Percentiles rank a stretch among this genome's conserved stretches.
phyloP scores from a whole-genome alignment of 208 protist species.

The Paratrypanosoma confusum region DNA sequence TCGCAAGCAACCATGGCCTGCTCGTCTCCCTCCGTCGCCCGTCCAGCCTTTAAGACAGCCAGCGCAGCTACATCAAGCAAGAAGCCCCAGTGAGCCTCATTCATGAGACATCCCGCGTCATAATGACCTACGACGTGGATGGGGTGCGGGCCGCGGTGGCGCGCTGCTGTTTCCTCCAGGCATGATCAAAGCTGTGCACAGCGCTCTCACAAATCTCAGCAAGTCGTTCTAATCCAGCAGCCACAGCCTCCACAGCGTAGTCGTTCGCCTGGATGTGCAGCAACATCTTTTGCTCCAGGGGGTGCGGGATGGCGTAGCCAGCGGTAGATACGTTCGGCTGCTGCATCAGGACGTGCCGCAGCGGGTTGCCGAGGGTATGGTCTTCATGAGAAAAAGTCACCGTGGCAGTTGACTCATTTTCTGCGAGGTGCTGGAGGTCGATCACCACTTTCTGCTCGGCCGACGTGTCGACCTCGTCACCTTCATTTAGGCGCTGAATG shows the following conservation, averaged over 20 bases:
- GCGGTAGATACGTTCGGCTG: constrained; percentile 77
- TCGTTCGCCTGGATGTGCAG: constrained; percentile 82
- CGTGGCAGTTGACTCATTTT: constrained; percentile 61
- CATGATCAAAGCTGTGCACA: constrained; percentile 56
- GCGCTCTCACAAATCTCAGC: constrained; percentile 74
- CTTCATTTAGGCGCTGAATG: constrained; percentile 78
- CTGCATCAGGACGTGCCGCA: constrained; percentile 89
- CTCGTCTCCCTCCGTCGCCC: too few relatives aligned
- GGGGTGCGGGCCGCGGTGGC: background rate
- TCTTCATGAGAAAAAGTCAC: constrained; percentile 85
- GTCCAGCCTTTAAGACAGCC: too few relatives aligned
- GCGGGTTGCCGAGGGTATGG: constrained; percentile 87
- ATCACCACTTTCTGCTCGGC: constrained; percentile 82
- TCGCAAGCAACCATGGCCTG: too few relatives aligned
- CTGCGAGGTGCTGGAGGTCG: constrained; percentile 70
- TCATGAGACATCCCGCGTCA: background rate
- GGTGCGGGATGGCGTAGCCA: constrained; percentile 90
- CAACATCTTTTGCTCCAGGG: constrained; percentile 89
- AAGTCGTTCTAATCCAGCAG: constrained; percentile 62
- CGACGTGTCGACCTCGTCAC: constrained; percentile 85
- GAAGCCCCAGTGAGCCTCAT: background rate
- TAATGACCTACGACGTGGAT: background rate
- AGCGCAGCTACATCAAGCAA: too few relatives aligned
- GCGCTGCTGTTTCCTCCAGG: constrained; percentile 18
- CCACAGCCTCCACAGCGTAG: constrained; percentile 82